Evolutionary conservation across 495 filamentous ascomycete genomes (phyloP).

Genomic region (Penicillium maclennaniae): DNA sequence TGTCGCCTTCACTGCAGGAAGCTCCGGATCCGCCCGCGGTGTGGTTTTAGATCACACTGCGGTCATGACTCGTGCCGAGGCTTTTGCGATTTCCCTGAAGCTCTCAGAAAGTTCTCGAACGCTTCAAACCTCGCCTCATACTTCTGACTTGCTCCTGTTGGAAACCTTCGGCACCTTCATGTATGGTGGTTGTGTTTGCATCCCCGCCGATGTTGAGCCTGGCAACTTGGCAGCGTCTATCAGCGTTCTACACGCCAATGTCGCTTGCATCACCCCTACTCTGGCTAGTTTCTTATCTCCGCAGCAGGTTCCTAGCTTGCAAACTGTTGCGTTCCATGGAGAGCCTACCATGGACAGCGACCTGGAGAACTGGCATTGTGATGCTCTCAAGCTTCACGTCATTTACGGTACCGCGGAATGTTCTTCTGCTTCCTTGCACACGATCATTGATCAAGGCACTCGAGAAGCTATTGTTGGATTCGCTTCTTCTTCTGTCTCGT

Average conservation of each 20-base stretch:
- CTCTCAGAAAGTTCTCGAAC: slow-evolving; percentile 50
- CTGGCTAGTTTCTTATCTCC: slow-evolving; percentile 47
- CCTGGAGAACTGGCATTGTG: slow-evolving; percentile 20
- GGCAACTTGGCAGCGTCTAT: slow-evolving; percentile 30
- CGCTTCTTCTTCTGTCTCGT: slow-evolving; percentile 29
- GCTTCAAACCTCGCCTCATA: slow-evolving; percentile 54
- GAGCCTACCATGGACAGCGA: slow-evolving; percentile 5
- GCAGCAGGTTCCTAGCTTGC: slow-evolving; percentile 33
- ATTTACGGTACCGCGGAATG: slow-evolving; percentile 39
- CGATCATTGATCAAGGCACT: neutral
- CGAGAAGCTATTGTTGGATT: slow-evolving; percentile 24
- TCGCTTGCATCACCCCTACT: slow-evolving; percentile 39
- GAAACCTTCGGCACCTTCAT: slow-evolving; percentile 41
- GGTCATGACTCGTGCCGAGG: slow-evolving; percentile 42
- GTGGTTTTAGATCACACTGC: slow-evolving; percentile 38
- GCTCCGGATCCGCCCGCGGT: slow-evolving; percentile 36
- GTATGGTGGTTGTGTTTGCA: slow-evolving; percentile 44
- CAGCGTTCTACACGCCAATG: slow-evolving; percentile 31
- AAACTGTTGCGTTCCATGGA: slow-evolving; percentile 40
- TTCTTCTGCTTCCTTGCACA: slow-evolving; percentile 29
- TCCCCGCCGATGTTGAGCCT: slow-evolving; percentile 31
- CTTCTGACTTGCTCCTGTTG: slow-evolving; percentile 38
- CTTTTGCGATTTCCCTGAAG: slow-evolving; percentile 43
- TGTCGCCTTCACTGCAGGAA: slow-evolving; percentile 54
- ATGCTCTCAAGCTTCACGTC: slow-evolving; percentile 27